Conservation (phyloP, 176 grass and related monocot species). For the Puccinellia tenuiflora region DNA sequence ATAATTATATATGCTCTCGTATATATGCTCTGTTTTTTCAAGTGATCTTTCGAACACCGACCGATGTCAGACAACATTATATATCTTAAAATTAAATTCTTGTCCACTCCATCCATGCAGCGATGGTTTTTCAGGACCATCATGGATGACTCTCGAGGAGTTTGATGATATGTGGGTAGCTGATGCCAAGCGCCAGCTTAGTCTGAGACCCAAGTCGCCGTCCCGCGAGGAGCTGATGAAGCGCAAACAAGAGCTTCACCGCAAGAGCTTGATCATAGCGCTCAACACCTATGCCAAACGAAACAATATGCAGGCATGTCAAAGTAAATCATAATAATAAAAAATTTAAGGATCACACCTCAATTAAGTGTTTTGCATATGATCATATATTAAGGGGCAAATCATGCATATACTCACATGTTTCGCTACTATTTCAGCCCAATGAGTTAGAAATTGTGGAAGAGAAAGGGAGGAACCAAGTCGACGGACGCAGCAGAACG, state of each 20-base stretch:
- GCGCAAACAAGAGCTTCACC: background rate
- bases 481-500: background rate
- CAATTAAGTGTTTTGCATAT: background rate
- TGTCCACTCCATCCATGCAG: background rate
- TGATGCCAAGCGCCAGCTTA: background rate
- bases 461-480: background rate
- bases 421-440: background rate
- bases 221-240: background rate
- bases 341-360: background rate
- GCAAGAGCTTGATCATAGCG: background rate
- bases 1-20: background rate
- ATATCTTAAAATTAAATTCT: background rate
- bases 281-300: background rate
- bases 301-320: background rate
- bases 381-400: too few relatives aligned
- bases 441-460: background rate
- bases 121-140: background rate
- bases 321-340: background rate
- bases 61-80: background rate
- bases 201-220: background rate
- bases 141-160: background rate
- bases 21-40: background rate
- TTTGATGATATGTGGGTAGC: background rate
- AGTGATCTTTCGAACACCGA: background rate
- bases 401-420: background rate